Evolutionary conservation across 1,284 basidiomycete genomes (phyloP), one percentile per base, ranked within the genome.

Genomic region (Bjerkandera adusta): DNA sequence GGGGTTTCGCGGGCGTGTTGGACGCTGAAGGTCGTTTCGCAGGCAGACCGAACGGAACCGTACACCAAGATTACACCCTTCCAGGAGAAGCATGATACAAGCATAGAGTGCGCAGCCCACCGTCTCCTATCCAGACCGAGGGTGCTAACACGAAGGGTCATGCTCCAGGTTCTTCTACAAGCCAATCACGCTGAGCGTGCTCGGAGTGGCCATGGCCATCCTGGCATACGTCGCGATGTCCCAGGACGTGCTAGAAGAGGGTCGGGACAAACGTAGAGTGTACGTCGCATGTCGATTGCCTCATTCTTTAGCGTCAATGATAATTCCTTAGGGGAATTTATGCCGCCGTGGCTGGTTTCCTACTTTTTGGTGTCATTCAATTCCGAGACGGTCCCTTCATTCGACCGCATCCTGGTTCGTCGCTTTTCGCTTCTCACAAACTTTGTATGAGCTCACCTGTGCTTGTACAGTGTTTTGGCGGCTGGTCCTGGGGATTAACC

Each of bases 21-120:
- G 12, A 25, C 15, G 29, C 16, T 24, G 11, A 4, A 29, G 21
- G 13, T 6, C 11, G 30, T 11, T 22, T 20, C n/a, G 12, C 21
- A 90, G 87, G 88, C 88, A 49, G 79, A 91, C 66, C 80, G 86
- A 54, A 83, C 82, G 39, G 88, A 91, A 63, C 58, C 88, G 8
- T 91, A 91, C 60, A 90, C 88, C 16, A 76, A 79, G 47, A 91
- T 88, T 57, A 72, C 75, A 42, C 88, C 88, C 21, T 91, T 91
- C 62, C 85, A 89, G 63, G 86, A 89, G 69, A 81, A 75, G 59
- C 75, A 81, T 64, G 88, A 91, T 61, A 88, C 89, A 16, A 87
- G 80, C 53, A 75, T 91, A 52, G 89, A 89, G 87, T 89, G 57
- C 57, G 82, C 72, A 41, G 20, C 16, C 33, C 36, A 40, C 45